A percentile compares a stretch with the other conserved stretches of the same genome.
These are phyloP conservation scores for Trichoderma sp. DNA, from an alignment of 2,329 filamentous ascomycete genomes.

Conservation along the genomic window DNA sequence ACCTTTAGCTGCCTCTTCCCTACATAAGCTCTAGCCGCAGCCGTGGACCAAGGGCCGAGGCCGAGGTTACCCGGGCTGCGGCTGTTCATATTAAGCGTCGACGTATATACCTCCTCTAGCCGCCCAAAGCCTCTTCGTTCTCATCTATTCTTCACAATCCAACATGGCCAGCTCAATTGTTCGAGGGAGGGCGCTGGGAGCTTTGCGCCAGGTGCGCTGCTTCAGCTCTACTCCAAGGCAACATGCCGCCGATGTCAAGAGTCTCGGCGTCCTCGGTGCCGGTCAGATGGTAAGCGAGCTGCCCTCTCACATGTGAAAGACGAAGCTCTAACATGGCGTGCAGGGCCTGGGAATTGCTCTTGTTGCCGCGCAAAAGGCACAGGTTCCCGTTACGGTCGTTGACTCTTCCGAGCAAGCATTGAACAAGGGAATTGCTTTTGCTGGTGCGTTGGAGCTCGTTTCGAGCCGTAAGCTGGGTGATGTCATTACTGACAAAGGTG, in stretches of 20 bases:
- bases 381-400: constrained; percentile 81
- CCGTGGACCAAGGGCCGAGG: constrained; percentile 44
- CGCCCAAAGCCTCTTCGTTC: not conserved
- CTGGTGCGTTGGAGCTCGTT: constrained; percentile 57
- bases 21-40: too few relatives aligned
- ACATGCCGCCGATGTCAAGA: constrained; percentile 75
- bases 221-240: constrained; percentile 72
- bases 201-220: constrained; percentile 51
- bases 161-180: constrained; percentile 48
- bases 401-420: constrained; percentile 84
- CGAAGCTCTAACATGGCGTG: constrained; percentile 32
- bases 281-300: constrained; percentile 81
- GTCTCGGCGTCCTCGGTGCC: constrained; percentile 87
- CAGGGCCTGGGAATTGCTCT: constrained; percentile 95
- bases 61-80: constrained; percentile 50
- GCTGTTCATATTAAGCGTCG: constrained; percentile 26
- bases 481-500: constrained; percentile 17
- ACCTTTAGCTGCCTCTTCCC: not conserved
- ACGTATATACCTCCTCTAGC: constrained; percentile 13
- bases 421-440: constrained; percentile 88
- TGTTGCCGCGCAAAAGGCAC: constrained; percentile 83
- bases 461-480: not conserved
- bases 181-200: constrained; percentile 44
- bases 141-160: constrained; percentile 10
- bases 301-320: constrained; percentile 24